These are phyloP conservation scores for Ceratobasidium sp. DNA, from an alignment of 1,284 basidiomycete genomes.

Conservation along the genomic window DNA sequence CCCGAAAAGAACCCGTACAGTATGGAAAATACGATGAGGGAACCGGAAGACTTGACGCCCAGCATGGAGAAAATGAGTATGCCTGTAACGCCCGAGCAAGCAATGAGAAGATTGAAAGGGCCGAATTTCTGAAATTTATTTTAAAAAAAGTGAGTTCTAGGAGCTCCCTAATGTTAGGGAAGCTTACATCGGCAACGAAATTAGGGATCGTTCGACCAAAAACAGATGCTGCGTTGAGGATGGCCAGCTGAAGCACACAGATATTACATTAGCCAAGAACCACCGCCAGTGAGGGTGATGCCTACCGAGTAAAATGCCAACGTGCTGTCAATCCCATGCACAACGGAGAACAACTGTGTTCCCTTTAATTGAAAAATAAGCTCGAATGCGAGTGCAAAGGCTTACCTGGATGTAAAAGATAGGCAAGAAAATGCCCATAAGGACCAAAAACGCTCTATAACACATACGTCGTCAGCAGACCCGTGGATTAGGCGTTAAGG, in stretches of 20 bases:
- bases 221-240: constrained; percentile 30
- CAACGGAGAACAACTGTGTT: constrained; percentile 16
- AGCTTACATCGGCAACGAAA: constrained; percentile 24
- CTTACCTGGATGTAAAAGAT: constrained; percentile 34
- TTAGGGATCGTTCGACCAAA: constrained; percentile 36
- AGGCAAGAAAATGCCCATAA: constrained; percentile 29
- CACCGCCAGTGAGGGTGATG: too few species aligned
- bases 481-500: too few species aligned
- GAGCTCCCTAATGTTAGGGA: not conserved
- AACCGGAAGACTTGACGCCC: constrained; percentile 36
- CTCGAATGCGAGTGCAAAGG: not conserved
- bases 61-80: constrained; percentile 41
- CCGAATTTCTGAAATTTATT: constrained; percentile 33
- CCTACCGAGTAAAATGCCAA: constrained; percentile 32
- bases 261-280: not conserved
- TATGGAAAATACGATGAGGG: constrained; percentile 38
- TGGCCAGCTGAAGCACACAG: constrained; percentile 11
- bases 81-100: constrained; percentile 22
- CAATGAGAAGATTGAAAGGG: constrained; percentile 37
- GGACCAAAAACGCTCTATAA: constrained; percentile 21
- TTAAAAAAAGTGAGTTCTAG: not conserved
- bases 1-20: constrained; percentile 42
- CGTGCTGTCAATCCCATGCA: constrained; percentile 17
- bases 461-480: not conserved
- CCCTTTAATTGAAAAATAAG: not conserved